Percentiles rank a stretch among this genome's conserved stretches.
Evolutionary conservation across 441 rosid genomes (phyloP).

Genomic region (Corymbia citriodora): DNA sequence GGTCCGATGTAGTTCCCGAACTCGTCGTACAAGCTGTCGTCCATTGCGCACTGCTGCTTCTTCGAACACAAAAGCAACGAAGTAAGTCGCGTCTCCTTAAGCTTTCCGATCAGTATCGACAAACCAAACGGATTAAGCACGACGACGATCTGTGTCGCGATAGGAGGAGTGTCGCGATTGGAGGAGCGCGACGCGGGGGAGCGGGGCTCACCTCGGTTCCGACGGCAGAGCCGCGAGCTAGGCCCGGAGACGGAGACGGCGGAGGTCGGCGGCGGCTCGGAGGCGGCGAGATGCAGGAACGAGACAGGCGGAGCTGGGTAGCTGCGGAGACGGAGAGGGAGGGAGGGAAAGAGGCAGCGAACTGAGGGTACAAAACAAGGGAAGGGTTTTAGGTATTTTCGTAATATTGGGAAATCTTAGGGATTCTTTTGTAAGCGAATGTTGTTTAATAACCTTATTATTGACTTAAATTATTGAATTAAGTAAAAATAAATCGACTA

Average conservation of each 20-base stretch:
- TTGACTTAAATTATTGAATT: not conserved
- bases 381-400: not conserved
- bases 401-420: not conserved
- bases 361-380: not conserved
- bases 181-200: not conserved
- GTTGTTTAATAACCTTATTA: not conserved
- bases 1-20: slow-evolving; percentile 97
- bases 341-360: not conserved
- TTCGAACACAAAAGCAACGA: not conserved
- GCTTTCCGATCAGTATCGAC: not conserved
- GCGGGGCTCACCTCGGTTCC: not conserved
- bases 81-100: not conserved
- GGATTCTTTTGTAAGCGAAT: not conserved
- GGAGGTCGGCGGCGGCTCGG: not conserved
- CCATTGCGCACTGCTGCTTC: slow-evolving; percentile 34
- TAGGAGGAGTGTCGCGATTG: not conserved
- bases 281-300: not conserved
- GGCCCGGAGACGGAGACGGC: not conserved
- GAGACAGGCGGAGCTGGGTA: not conserved
- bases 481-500: not conserved
- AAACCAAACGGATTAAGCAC: not conserved
- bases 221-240: not conserved
- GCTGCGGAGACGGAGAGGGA: not conserved
- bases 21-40: slow-evolving; percentile 92
- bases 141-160: not conserved